These are phyloP conservation scores for Leccinum subtestaceum DNA, from an alignment of 768 basidiomycete species.

Conservation along the genomic window DNA sequence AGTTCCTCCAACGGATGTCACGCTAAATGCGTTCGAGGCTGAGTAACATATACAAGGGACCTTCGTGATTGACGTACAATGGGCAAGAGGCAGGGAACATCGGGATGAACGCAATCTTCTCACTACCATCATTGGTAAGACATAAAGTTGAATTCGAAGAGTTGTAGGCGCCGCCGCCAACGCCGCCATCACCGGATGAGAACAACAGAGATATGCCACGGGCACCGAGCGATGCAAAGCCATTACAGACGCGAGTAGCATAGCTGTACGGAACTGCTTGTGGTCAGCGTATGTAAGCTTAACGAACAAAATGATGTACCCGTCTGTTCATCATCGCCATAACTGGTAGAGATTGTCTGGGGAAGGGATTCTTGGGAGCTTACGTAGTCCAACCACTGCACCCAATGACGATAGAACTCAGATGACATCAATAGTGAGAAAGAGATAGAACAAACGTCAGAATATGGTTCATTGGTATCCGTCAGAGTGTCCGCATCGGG, in stretches of 20 bases:
- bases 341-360: conserved; percentile 67
- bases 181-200: conserved; percentile 66
- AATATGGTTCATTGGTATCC: conserved; percentile 51
- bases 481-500: conserved; percentile 42
- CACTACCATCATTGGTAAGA: conserved; percentile 55
- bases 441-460: conserved; percentile 37
- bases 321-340: conserved; percentile 71
- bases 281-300: not conserved
- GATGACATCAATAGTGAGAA: not conserved
- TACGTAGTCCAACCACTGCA: conserved; percentile 62
- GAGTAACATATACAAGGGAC: not conserved
- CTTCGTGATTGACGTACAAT: conserved; percentile 36
- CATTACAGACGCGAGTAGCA: conserved; percentile 53
- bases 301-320: conserved; percentile 32
- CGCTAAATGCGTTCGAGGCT: conserved; percentile 36
- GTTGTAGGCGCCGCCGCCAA: conserved; percentile 54
- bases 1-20: conserved; percentile 73
- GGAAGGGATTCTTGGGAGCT: conserved; percentile 44
- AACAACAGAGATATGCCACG: conserved; percentile 66
- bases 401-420: conserved; percentile 8
- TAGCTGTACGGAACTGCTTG: conserved; percentile 51
- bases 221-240: conserved; percentile 63
- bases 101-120: conserved; percentile 53
- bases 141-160: conserved; percentile 51
- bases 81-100: conserved; percentile 63